Conservation (phyloP, 2,329 filamentous ascomycete species). For the Aspergillus puulaauensis region DNA sequence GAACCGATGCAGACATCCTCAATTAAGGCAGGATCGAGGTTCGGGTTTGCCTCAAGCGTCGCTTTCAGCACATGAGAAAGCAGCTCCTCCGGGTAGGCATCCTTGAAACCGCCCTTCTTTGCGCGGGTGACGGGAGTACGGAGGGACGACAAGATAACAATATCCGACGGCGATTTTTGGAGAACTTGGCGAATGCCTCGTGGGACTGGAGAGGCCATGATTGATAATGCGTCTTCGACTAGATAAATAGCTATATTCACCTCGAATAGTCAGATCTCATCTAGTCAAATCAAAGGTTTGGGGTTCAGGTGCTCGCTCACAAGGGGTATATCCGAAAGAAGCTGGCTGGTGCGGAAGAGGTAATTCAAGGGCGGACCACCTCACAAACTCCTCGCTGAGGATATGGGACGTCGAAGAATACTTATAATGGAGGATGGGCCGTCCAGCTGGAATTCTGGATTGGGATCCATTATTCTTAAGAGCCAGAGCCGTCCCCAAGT, state of each 20-base stretch:
- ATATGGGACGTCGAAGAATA: conserved; percentile 8
- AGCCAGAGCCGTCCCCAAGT: conserved; percentile 20
- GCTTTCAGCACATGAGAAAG: conserved; percentile 64
- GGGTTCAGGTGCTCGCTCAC: neutral
- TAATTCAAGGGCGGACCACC: neutral
- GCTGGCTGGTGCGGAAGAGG: neutral
- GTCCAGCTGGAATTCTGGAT: conserved; percentile 30
- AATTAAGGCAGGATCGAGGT: conserved; percentile 67
- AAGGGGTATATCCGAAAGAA: neutral
- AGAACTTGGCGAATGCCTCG: conserved; percentile 75
- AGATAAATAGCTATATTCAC: neutral
- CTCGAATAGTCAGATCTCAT: neutral
- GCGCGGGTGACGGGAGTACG: conserved; percentile 83
- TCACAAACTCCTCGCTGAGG: neutral
- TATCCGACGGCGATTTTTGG: conserved; percentile 74
- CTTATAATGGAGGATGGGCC: conserved; percentile 41
- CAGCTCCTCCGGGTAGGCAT: conserved; percentile 88
- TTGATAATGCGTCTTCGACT: conserved; percentile 13
- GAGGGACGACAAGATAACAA: conserved; percentile 86
- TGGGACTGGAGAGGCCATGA: conserved; percentile 51
- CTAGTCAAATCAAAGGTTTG: neutral
- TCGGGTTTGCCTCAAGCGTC: conserved; percentile 70
- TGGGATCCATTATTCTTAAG: conserved; percentile 20
- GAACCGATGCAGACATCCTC: conserved; percentile 85
- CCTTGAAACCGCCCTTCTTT: conserved; percentile 79